Evolutionary conservation across 2,329 filamentous ascomycete genomes (phyloP), one percentile per base, ranked within the genome.

Genomic region (Microdochium bolleyi): DNA sequence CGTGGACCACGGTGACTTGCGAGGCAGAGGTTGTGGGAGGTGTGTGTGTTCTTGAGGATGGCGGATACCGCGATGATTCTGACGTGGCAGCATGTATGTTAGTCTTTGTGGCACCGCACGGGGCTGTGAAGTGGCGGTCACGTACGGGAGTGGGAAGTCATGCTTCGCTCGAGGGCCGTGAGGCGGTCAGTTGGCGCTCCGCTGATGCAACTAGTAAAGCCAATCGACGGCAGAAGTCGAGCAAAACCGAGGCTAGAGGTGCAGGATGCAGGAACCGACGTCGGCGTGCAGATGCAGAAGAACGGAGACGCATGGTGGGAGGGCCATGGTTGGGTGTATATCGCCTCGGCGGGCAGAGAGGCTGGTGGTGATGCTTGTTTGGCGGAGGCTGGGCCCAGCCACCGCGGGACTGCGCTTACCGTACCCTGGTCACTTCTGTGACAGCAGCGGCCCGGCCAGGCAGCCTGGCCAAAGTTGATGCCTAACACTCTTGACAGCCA

Each of bases 1-100:
- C 54, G 52, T 60, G 61, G 19, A 64, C 34, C 46, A 65, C 53
- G 21, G 65, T 66, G 44, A 56, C 56, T 49, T 63, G 61, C 4
- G 65, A 66, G 32, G 56, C 55, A 16, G 61, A 62, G 16, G 60
- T 54, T 24, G 56, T 56, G 13, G 55, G 58, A 24, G 58, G 41
- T 7, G 41, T 22, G 14, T 46, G 41, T 22, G 41, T 46, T 24
- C 16, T 21, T 22, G 41, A 46, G 19, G 37, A 19, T 16, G 37
- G 37, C 13, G 37, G 14, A 16, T 58, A 50, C 49, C 24, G 58
- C 56, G 53, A 54, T 52, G n/a, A 58, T 50, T 49, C 52, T 49
- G 25, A 57, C 53, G 10, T 55, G 49, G 54, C 49, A 58, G 48
- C 60, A 51, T n/a, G 51, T 50, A 51, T n/a, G 51, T 50, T 32